A percentile compares a stretch with the other conserved stretches of the same genome.
Conservation (phyloP, 2,329 filamentous ascomycete genomes). For the Ilyonectria destructans region DNA sequence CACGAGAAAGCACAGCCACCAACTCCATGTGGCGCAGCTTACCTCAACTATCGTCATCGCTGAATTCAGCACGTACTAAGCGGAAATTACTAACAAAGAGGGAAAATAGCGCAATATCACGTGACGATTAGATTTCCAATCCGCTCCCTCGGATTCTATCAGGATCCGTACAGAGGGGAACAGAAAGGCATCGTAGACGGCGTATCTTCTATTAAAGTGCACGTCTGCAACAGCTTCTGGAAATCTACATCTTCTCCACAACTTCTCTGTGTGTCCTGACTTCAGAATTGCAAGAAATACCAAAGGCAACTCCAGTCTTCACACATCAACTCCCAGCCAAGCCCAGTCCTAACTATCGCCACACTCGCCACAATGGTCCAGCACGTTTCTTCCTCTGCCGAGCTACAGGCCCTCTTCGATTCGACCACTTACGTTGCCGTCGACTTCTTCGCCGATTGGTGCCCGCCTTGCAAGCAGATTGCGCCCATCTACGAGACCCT, state of each 20-base stretch:
- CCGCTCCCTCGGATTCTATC: slow-evolving; percentile 42
- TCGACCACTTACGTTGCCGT: slow-evolving; percentile 61
- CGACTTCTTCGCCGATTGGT: slow-evolving; percentile 69
- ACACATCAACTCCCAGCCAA: neutral
- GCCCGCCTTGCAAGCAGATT: slow-evolving; percentile 66
- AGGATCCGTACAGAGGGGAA: slow-evolving; percentile 33
- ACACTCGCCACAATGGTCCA: slow-evolving; percentile 45
- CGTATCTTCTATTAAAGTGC: slow-evolving; percentile 22
- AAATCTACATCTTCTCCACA: neutral
- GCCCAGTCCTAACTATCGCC: neutral
- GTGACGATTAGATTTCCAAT: slow-evolving; percentile 42
- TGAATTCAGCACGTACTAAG: neutral
- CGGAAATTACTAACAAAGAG: slow-evolving; percentile 10
- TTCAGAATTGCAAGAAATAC: neutral
- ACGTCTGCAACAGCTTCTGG: neutral
- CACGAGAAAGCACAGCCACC: neutral
- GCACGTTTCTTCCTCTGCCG: slow-evolving; percentile 49
- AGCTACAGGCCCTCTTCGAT: slow-evolving; percentile 58
- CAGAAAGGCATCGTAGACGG: slow-evolving; percentile 32
- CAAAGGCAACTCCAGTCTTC: neutral
- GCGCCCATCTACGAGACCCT: slow-evolving; percentile 60
- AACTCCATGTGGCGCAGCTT: slow-evolving; percentile 9
- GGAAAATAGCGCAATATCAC: slow-evolving; percentile 44
- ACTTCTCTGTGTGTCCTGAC: neutral
- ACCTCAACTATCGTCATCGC: slow-evolving; percentile 9